Evolutionary conservation across 2,329 filamentous ascomycete genomes (phyloP).

Genomic region (Septoria petroselini): DNA sequence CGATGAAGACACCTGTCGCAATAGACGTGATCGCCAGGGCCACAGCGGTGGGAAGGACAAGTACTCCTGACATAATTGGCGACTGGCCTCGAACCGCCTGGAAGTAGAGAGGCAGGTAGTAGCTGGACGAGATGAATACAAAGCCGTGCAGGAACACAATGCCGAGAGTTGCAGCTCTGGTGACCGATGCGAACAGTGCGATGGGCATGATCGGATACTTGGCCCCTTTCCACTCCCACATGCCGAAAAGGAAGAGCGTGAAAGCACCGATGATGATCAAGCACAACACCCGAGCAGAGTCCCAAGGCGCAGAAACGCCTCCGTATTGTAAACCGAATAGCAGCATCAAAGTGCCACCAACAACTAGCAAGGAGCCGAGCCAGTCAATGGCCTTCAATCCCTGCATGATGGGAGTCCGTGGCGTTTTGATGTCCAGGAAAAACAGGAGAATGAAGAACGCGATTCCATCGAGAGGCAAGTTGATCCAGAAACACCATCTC

Average conservation of each 20-base stretch:
- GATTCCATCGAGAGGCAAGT: slow-evolving; percentile 60
- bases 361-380: slow-evolving; percentile 63
- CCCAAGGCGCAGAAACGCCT: slow-evolving; percentile 72
- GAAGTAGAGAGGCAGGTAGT: slow-evolving; percentile 83
- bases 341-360: slow-evolving; percentile 79
- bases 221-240: slow-evolving; percentile 71
- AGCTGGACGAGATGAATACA: slow-evolving; percentile 71
- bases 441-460: slow-evolving; percentile 59
- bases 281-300: slow-evolving; percentile 70
- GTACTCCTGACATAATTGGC: slow-evolving; percentile 70
- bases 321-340: slow-evolving; percentile 84
- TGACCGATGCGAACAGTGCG: slow-evolving; percentile 63
- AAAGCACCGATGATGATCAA: slow-evolving; percentile 70
- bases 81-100: slow-evolving; percentile 68
- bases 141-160: slow-evolving; percentile 71
- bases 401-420: slow-evolving; percentile 58
- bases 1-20: slow-evolving; percentile 42
- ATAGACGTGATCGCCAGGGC: slow-evolving; percentile 36
- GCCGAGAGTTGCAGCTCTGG: slow-evolving; percentile 63
- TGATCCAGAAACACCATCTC: slow-evolving; percentile 64
- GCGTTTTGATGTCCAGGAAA: slow-evolving; percentile 65
- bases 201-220: slow-evolving; percentile 76
- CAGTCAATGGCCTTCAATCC: slow-evolving; percentile 66
- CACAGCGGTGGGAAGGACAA: slow-evolving; percentile 38
- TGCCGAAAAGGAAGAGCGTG: slow-evolving; percentile 59